Percentiles rank a stretch among this genome's conserved stretches.
Conservation (phyloP, 441 rosid genomes). For the Flueggea neowawraea region DNA sequence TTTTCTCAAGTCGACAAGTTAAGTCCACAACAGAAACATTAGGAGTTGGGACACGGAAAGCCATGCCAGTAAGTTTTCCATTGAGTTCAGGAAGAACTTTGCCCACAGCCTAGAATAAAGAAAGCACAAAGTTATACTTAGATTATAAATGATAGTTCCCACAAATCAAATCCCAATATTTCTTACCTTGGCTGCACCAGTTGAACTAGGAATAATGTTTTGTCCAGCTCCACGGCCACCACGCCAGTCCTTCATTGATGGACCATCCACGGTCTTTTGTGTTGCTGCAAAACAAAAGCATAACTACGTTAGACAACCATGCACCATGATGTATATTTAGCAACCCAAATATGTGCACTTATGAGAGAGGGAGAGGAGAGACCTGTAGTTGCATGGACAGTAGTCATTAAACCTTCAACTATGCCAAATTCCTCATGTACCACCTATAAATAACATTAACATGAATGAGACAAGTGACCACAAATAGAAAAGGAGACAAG, state of each 20-base stretch:
- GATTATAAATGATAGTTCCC: neutral
- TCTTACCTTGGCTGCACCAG: constrained; percentile 97
- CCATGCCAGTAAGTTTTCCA: constrained; percentile 99
- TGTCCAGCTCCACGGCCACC: constrained; percentile 99
- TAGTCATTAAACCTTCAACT: constrained; percentile 96
- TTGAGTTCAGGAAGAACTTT: constrained; percentile 98
- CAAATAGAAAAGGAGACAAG: neutral
- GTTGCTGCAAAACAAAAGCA: constrained; percentile 59
- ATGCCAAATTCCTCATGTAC: constrained; percentile 98
- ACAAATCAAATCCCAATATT: constrained; percentile 11
- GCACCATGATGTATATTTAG: neutral
- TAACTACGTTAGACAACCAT: constrained; percentile 4
- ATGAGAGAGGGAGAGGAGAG: constrained; percentile 8
- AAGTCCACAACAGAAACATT: constrained; percentile 98
- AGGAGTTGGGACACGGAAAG: constrained; percentile 97
- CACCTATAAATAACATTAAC: constrained; percentile 62
- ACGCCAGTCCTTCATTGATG: constrained; percentile 99
- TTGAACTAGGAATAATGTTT: constrained; percentile 99
- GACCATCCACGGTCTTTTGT: constrained; percentile 97
- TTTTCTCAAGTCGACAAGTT: constrained; percentile 94
- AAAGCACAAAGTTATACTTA: constrained; percentile 2
- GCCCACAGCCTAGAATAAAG: constrained; percentile 77
- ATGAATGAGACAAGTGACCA: neutral
- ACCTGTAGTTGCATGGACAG: constrained; percentile 99
- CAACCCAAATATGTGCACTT: constrained; percentile 9